Evolutionary conservation across 129 eudicot genomes (phyloP), one percentile per base, ranked within the genome.

Genomic region (Centella asiatica): DNA sequence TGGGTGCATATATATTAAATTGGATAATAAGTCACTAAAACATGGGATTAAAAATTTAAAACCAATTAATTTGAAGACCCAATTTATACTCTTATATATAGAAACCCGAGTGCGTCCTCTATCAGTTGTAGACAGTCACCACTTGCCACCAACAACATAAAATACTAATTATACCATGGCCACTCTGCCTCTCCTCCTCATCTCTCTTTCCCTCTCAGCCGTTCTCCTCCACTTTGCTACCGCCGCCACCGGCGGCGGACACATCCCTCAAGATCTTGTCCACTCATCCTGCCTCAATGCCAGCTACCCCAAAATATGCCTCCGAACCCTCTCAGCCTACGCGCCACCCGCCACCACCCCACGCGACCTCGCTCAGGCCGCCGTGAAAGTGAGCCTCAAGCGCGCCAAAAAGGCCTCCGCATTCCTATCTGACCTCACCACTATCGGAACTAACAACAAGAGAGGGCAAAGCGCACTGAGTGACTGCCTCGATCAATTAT

Each of bases 231-330:
- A 3, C 20, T n/a, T 23, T 1, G 23, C 12, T n/a, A n/a, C n/a
- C 69, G 10, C 52, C 25, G 31, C 24, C 24, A 15, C 29, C 0
- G 26, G 7, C 17, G 32, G 6, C 10, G 32, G 31, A 14, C n/a
- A 19, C 23, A 17, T 3, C 10, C 4, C 40, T n/a, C 17, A 62
- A 15, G 79, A 78, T 62, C 83, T 87, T 8, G 78, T 87, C 72
- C 74, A 63, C 10, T 27, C 76, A 2, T 84, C 86, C 4, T 87
- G 95, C 74, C 65, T 28, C 31, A 81, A 84, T 58, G 93, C 95
- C 69, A 84, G 82, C 75, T 87, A 81, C 79, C 95, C 95, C 2
- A 63, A 60, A 27, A 57, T 87, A 27, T 87, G 95, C 74, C 17
- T 84, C 80, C 77, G 75, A 28, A 84, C 84, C 23, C 88, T 87